A percentile compares a stretch with the other conserved stretches of the same genome.
Evolutionary conservation across 2,329 filamentous ascomycete species (phyloP).

Genomic region (Stagonosporopsis tanaceti): DNA sequence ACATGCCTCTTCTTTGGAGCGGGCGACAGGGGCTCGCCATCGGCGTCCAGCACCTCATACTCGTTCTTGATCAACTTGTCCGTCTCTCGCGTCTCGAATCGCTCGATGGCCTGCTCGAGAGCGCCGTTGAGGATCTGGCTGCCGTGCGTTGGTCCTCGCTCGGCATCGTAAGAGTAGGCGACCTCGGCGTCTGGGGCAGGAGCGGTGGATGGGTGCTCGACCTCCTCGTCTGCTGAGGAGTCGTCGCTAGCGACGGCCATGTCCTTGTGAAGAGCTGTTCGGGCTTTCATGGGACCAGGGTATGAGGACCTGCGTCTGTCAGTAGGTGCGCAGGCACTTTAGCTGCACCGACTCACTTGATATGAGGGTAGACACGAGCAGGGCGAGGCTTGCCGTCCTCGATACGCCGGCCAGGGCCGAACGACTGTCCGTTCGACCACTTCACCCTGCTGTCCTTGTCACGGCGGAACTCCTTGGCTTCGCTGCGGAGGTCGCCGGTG

Average conservation of each 20-base stretch:
- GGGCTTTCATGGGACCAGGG: constrained; percentile 44
- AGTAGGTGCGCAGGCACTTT: not conserved
- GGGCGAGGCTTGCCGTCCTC: constrained; percentile 49
- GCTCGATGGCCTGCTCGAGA: constrained; percentile 65
- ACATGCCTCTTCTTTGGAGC: constrained; percentile 43
- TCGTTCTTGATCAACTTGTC: constrained; percentile 68
- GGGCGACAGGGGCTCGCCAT: constrained; percentile 50
- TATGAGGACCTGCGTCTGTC: constrained; percentile 28
- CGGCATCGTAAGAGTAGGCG: constrained; percentile 63
- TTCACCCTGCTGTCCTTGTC: constrained; percentile 60
- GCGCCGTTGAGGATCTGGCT: constrained; percentile 66
- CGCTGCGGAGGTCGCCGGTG: constrained; percentile 63
- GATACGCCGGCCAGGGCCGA: constrained; percentile 48
- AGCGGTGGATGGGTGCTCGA: constrained; percentile 54
- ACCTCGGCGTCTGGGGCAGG: constrained; percentile 58
- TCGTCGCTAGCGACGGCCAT: constrained; percentile 51
- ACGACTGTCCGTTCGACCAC: constrained; percentile 57
- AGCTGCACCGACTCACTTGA: constrained; percentile 36
- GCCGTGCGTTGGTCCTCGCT: constrained; percentile 59
- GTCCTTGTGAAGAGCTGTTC: constrained; percentile 53
- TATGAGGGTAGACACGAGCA: constrained; percentile 40
- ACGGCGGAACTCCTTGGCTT: constrained; percentile 61
- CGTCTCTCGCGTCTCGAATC: constrained; percentile 67
- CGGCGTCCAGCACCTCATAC: constrained; percentile 62
- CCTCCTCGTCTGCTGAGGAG: constrained; percentile 56